These are phyloP conservation scores for Taiwanofungus camphoratus DNA, from an alignment of 1,284 basidiomycete genomes.

Conservation along the genomic window DNA sequence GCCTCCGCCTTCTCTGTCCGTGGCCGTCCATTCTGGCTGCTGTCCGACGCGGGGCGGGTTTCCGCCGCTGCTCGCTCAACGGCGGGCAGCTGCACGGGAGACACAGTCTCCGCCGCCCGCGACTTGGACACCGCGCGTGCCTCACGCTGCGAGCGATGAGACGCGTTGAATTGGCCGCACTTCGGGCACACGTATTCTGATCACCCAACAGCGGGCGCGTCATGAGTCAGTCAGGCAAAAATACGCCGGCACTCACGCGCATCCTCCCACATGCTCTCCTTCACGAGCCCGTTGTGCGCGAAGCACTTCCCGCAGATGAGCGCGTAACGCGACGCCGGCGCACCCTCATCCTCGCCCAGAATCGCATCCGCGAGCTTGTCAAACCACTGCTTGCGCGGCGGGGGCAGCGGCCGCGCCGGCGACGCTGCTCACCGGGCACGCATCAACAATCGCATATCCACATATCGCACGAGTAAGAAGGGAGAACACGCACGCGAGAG, in stretches of 20 bases:
- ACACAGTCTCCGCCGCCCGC: slow-evolving; percentile 9
- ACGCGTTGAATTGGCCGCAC: slow-evolving; percentile 70
- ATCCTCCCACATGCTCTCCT: slow-evolving; percentile 84
- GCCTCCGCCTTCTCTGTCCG: not conserved
- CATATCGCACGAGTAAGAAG: slow-evolving; percentile 2
- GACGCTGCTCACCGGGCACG: slow-evolving; percentile 20
- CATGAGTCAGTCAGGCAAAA: not conserved
- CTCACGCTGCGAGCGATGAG: slow-evolving; percentile 38
- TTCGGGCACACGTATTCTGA: slow-evolving; percentile 73
- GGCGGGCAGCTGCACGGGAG: not conserved
- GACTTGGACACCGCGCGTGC: slow-evolving; percentile 16
- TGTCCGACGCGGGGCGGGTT: not conserved
- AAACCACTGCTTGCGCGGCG: slow-evolving; percentile 79
- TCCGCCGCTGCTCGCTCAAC: not conserved
- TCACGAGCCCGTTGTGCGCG: slow-evolving; percentile 90
- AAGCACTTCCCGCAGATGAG: slow-evolving; percentile 94
- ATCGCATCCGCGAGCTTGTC: slow-evolving; percentile 85
- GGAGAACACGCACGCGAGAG: slow-evolving; percentile 34
- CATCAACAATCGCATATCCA: not conserved
- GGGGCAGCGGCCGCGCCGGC: slow-evolving; percentile 40
- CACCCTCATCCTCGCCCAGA: slow-evolving; percentile 68
- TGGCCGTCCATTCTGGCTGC: not conserved
- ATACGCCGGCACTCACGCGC: slow-evolving; percentile 57
- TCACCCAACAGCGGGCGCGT: not conserved
- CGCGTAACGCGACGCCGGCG: slow-evolving; percentile 76